phyloP scores from a whole-genome alignment of 352 stramenopile species.

The Hyaloperonospora arabidopsidis region DNA sequence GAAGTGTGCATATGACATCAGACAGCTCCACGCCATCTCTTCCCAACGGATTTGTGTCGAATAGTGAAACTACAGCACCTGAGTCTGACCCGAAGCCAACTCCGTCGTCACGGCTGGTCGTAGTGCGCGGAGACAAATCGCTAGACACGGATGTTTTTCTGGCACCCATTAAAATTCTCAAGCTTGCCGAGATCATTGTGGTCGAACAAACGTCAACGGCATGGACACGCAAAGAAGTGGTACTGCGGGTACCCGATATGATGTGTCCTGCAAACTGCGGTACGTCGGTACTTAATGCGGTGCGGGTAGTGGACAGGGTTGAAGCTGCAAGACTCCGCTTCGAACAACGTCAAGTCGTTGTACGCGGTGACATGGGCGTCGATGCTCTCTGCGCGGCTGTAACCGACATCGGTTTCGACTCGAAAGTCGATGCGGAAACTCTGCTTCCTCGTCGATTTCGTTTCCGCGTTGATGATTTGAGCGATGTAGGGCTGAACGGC shows the following conservation, averaged over 20 bases:
- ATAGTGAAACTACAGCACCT: background rate
- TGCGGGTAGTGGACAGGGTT: conserved; percentile 37
- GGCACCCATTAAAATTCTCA: conserved; percentile 16
- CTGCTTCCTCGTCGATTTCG: conserved; percentile 43
- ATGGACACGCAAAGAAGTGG: conserved; percentile 58
- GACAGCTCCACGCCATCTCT: background rate
- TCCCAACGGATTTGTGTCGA: background rate
- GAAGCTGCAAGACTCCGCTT: conserved; percentile 50
- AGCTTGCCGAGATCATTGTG: conserved; percentile 29
- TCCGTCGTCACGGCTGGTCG: conserved; percentile 18
- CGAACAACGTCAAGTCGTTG: conserved; percentile 45
- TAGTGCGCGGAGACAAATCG: conserved; percentile 25
- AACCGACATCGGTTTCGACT: conserved; percentile 56
- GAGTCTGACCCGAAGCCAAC: background rate
- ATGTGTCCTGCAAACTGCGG: conserved; percentile 79
- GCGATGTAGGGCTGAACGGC: conserved; percentile 24
- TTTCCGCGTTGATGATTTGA: conserved; percentile 42
- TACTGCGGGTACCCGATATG: conserved; percentile 63
- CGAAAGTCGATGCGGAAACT: conserved; percentile 29
- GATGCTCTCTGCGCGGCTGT: conserved; percentile 37
- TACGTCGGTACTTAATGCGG: conserved; percentile 55
- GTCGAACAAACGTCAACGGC: conserved; percentile 29
- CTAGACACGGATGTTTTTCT: conserved; percentile 26
- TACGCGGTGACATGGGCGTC: conserved; percentile 41
- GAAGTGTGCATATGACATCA: conserved; percentile 43